Base-by-base conservation (phyloP, 73 alveolate genomes). In the Paramecium octaurelia region DNA sequence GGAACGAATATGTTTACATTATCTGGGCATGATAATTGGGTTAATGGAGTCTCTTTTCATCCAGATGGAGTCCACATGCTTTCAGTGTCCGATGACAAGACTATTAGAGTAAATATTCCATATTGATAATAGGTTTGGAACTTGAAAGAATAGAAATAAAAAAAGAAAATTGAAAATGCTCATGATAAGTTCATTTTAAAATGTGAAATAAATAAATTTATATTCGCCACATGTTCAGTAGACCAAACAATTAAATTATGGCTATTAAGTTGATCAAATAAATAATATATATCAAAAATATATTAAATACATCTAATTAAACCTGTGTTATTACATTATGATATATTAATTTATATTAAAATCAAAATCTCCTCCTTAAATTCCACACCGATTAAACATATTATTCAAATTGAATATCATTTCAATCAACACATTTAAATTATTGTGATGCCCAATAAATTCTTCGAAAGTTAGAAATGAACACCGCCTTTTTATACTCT, bases 11-110 rank as follows among this genome's bases (percentile, higher is more conserved):
- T 97, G 59, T 76, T 88, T 54, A 93, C 96, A 29, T 83, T 97
- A 34, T 83, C 77, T 58, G 99, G 99, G 4, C 99, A 98, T 89
- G 99, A 96, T 92, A 97, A 97, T 88, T 98, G 99, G 99, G 99
- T 98, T 10, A 95, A 96, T 48, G 96, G 93, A 29, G 85, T 98
- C 24, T 92, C 96, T 35, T 96, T 97, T 57, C 99, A 98, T 88
- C 98, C 35, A 75, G 97, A 80, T 57, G 92, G 92, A 31, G 35
- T 71, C 8, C 92, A 92, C 60, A 59, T 92, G 77, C 57, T 46
- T n/a, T 58, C 90, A 7, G 86, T 71, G n/a, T 83, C 93, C 48
- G 99, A 97, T 95, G 99, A 97, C 92, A 97, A 97, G 87, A 90
- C 97, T 54, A 93, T 97, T 31, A 84, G 99, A 68, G 85, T 97